Evolutionary conservation across 202 grass and related monocot species (phyloP), one percentile per base, ranked within the genome.

Genomic region (Alloteropsis angusta): DNA sequence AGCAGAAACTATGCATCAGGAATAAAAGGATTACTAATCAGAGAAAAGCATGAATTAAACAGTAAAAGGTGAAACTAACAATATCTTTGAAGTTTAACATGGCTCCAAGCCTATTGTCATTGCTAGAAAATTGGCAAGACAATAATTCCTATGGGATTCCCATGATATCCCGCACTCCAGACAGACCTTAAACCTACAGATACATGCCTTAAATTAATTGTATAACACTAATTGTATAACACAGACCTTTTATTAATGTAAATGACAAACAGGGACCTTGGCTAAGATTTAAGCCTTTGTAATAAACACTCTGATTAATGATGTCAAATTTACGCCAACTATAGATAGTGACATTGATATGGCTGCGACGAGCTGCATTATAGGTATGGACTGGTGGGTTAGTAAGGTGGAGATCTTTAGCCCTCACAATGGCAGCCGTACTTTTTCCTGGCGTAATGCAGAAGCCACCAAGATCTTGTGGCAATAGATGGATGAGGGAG

Each of bases 61-160:
- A 84, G 38, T 13, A 30, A 1, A 85, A 78, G 46, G 23, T 45
- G 8, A 61, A 56, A 46, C 25, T 42, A 72, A 66, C n/a, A 78
- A 46, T 55, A 60, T 19, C 28, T 56, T 65, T 22, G 36, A 63
- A 23, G 9, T 68, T 16, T 50, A 64, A 68, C 26, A 68, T 21
- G 30, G 36, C 30, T 54, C 5, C 9, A 72, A 53, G 16, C 11
- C 6, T 37, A 35, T 5, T 35, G 55, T 3, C 25, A 17, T 61
- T 36, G 6, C 14, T 35, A 60, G 26, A 28, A 61, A 32, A 34
- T 35, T 17, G 58, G 14, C 58, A 34, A 30, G 14, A 9, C 16
- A 37, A 22, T 37, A 34, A 62, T 62, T n/a, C 30, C 60, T 17
- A 62, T 3, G 0, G 6, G 32, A 62, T 37, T 18, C 7, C 32